These are phyloP conservation scores for Geranomyces michiganensis DNA, from an alignment of 192 early-diverging fungal genomes.

Conservation along the genomic window DNA sequence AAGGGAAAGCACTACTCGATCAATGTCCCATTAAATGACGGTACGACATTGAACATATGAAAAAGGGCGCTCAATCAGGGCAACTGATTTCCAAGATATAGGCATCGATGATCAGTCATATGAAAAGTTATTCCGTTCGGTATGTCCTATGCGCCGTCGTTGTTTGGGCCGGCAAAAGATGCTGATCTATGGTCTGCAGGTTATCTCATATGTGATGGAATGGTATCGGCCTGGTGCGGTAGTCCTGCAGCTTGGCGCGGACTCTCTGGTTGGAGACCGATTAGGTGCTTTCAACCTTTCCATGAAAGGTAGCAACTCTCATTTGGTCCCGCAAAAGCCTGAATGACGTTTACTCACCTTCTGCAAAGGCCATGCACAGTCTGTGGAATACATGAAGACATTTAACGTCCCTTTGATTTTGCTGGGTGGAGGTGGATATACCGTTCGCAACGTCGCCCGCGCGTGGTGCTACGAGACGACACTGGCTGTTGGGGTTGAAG, in stretches of 20 bases:
- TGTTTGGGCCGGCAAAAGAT: neutral
- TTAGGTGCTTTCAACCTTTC: constrained; percentile 95
- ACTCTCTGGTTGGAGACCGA: constrained; percentile 91
- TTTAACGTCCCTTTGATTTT: constrained; percentile 92
- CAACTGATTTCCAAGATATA: constrained; percentile 4
- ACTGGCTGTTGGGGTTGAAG: constrained; percentile 71
- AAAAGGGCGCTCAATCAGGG: neutral
- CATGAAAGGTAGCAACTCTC: constrained; percentile 63
- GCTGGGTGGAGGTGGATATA: constrained; percentile 96
- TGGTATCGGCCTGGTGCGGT: constrained; percentile 93
- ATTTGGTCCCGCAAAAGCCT: neutral
- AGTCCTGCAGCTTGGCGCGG: constrained; percentile 95
- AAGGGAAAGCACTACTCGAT: constrained; percentile 93
- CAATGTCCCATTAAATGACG: constrained; percentile 89
- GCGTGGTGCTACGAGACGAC: constrained; percentile 96
- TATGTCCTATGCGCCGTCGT: neutral
- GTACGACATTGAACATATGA: neutral
- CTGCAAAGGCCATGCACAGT: constrained; percentile 80
- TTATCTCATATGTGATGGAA: constrained; percentile 93
- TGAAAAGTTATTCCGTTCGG: constrained; percentile 27
- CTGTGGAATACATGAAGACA: constrained; percentile 88
- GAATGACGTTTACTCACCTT: neutral
- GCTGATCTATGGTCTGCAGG: constrained; percentile 33
- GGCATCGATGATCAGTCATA: constrained; percentile 91
- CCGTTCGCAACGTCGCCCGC: constrained; percentile 82